Evolutionary conservation across 805 yeast species (phyloP).

Genomic region (Suhomyces faveliae): DNA sequence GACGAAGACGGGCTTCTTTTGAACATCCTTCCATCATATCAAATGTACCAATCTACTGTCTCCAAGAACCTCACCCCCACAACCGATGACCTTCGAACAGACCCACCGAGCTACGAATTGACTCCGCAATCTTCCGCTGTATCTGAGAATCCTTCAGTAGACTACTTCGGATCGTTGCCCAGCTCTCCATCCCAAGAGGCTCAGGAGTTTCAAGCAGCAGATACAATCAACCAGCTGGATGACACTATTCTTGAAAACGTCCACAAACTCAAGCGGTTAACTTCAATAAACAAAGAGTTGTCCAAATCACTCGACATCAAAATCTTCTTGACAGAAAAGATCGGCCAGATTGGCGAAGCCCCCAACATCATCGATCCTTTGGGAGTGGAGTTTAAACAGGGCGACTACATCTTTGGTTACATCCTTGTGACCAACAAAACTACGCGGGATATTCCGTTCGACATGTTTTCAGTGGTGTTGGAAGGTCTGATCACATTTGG

Average conservation of each 20-base stretch:
- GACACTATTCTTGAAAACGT: conserved; percentile 38
- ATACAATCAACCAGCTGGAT: conserved; percentile 14
- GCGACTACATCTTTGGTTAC: conserved; percentile 38
- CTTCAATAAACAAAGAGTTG: conserved; percentile 27
- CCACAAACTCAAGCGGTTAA: conserved; percentile 30
- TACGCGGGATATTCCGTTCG: conserved; percentile 31
- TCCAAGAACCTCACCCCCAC: conserved; percentile 36
- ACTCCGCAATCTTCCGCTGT: conserved; percentile 20
- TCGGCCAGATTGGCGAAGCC: conserved; percentile 32
- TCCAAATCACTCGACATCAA: conserved; percentile 27
- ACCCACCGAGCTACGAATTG: conserved; percentile 36
- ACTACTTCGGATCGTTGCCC: conserved; percentile 21
- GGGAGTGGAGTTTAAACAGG: conserved; percentile 32
- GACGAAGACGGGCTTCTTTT: conserved; percentile 27
- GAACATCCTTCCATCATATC: conserved; percentile 41
- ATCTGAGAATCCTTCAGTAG: conserved; percentile 11
- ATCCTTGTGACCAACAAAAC: conserved; percentile 31
- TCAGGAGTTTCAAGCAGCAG: neutral
- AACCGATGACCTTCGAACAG: conserved; percentile 23
- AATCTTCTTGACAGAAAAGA: conserved; percentile 32
- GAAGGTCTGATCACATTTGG: conserved; percentile 35
- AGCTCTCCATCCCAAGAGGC: conserved; percentile 10
- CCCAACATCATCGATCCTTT: conserved; percentile 33
- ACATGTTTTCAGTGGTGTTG: conserved; percentile 38
- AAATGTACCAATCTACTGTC: conserved; percentile 39